Conservation (phyloP, 495 filamentous ascomycete species). For the Articulospora tetracladia region DNA sequence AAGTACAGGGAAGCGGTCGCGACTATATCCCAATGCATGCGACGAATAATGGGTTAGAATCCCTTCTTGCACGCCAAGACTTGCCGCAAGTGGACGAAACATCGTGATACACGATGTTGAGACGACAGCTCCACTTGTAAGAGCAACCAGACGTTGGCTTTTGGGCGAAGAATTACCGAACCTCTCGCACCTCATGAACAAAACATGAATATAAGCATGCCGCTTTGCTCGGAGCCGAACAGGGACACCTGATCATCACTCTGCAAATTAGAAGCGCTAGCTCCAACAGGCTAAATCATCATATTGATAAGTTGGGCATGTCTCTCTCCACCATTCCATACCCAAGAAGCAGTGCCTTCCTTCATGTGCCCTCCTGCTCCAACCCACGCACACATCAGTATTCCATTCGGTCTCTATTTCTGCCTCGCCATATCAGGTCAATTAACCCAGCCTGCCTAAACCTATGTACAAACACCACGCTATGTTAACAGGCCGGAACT, state of each 20-base stretch:
- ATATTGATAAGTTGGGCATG: not conserved
- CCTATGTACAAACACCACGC: slow-evolving; percentile 5
- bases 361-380: not conserved
- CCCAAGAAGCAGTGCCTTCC: not conserved
- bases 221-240: not conserved
- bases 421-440: not conserved
- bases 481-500: not conserved
- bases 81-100: not conserved
- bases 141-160: no score
- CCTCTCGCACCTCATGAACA: no score
- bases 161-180: no score
- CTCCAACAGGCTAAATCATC: not conserved
- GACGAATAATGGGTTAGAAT: not conserved
- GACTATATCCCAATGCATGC: no score
- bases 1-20: no score
- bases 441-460: not conserved
- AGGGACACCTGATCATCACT: not conserved
- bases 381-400: not conserved
- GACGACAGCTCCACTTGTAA: not conserved
- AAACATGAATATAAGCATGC: no score
- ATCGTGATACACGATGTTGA: not conserved
- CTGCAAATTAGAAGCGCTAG: no score
- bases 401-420: not conserved
- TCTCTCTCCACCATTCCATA: not conserved
- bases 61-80: not conserved